Conservation (phyloP, 2,329 filamentous ascomycete genomes). For the Sordariomycetes sp. region DNA sequence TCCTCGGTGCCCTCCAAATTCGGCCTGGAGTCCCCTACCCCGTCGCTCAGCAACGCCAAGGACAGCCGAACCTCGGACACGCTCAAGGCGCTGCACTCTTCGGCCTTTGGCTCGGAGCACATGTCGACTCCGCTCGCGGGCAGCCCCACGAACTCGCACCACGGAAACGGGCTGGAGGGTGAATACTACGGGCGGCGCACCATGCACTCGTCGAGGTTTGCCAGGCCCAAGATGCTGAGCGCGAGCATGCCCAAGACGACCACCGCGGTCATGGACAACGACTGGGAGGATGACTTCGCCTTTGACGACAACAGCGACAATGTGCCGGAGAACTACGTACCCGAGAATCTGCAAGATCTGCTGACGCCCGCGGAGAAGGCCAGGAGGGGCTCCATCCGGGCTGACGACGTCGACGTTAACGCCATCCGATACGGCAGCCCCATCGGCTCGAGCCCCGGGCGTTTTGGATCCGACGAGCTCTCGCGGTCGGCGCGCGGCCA, state of each 20-base stretch:
- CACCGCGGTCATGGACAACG: constrained; percentile 48
- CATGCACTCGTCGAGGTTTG: constrained; percentile 58
- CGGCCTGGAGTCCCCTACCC: constrained; percentile 75
- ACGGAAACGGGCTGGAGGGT: constrained; percentile 36
- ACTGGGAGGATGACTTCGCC: constrained; percentile 61
- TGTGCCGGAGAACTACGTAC: constrained; percentile 52
- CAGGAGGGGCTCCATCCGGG: constrained; percentile 49
- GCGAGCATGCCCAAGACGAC: constrained; percentile 57
- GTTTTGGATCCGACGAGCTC: constrained; percentile 49
- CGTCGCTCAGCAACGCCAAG: constrained; percentile 57
- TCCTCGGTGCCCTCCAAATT: constrained; percentile 91
- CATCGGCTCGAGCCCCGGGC: constrained; percentile 47
- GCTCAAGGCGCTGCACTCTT: constrained; percentile 55
- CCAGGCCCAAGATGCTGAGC: constrained; percentile 60
- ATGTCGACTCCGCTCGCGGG: constrained; percentile 39
- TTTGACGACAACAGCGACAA: constrained; percentile 67
- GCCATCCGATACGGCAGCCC: constrained; percentile 53
- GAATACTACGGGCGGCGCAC: constrained; percentile 62
- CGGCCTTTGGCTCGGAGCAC: constrained; percentile 59
- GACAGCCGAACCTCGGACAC: constrained; percentile 54
- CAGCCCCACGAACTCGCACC: constrained; percentile 39
- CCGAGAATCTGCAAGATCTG: constrained; percentile 58
- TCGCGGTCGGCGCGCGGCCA: constrained; percentile 23
- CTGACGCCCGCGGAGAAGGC: constrained; percentile 61
- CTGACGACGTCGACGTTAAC: constrained; percentile 42